Evolutionary conservation across 768 basidiomycete genomes (phyloP).

Genomic region (Phylloporus sp.): DNA sequence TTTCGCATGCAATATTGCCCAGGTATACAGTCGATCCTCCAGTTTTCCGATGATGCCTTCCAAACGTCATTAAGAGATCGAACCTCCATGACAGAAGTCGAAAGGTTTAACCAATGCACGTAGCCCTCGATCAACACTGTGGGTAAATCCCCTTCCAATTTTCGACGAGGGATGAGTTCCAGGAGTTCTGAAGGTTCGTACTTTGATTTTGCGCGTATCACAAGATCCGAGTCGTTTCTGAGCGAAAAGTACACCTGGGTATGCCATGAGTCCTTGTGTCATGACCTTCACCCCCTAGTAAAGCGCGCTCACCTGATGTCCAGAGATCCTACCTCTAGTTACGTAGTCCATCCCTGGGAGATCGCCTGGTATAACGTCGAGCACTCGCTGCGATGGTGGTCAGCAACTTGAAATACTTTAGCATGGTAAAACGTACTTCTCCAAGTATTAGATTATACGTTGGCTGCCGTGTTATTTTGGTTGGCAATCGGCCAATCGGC

Average conservation of each 20-base stretch:
- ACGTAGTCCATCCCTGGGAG: slow-evolving; percentile 23
- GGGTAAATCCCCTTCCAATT: slow-evolving; percentile 25
- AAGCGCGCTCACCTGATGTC: slow-evolving; percentile 14
- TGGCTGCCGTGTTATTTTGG: slow-evolving; percentile 8
- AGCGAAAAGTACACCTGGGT: slow-evolving; percentile 14
- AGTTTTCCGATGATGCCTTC: slow-evolving; percentile 23
- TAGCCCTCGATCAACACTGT: slow-evolving; percentile 15
- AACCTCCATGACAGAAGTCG: slow-evolving; percentile 23
- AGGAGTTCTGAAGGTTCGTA: slow-evolving; percentile 3
- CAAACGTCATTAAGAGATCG: slow-evolving; percentile 24
- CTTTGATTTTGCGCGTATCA: slow-evolving; percentile 9
- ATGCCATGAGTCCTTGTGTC: not conserved
- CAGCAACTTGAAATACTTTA: not conserved
- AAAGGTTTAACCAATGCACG: slow-evolving; percentile 30
- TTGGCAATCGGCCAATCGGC: slow-evolving; percentile 15
- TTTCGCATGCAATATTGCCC: slow-evolving; percentile 3
- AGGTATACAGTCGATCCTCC: slow-evolving; percentile 17
- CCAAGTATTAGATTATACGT: slow-evolving; percentile 20
- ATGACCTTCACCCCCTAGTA: not conserved
- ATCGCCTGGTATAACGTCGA: slow-evolving; percentile 18
- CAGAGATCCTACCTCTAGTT: slow-evolving; percentile 13
- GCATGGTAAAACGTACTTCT: slow-evolving; percentile 3
- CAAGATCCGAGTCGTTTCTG: slow-evolving; percentile 1
- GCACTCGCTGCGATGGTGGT: slow-evolving; percentile 7
- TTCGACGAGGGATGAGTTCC: slow-evolving; percentile 21